Conservation (phyloP, 2,329 filamentous ascomycete genomes). For the Ambrosiella beaveri region DNA sequence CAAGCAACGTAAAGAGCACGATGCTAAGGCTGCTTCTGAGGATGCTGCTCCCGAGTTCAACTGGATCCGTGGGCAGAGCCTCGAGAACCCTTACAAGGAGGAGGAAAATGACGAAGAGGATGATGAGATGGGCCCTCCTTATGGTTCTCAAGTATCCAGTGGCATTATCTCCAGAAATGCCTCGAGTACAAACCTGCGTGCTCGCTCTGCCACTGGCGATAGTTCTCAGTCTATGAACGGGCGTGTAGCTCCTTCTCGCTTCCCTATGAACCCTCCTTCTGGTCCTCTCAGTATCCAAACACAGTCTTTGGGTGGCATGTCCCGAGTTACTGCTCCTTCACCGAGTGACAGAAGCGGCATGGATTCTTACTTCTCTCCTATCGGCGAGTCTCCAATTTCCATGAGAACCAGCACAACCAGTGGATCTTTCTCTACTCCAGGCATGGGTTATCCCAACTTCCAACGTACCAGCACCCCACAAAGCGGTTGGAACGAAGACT, state of each 20-base stretch:
- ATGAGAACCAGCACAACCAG: slow-evolving; percentile 60
- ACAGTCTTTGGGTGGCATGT: slow-evolving; percentile 17
- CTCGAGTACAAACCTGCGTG: slow-evolving; percentile 58
- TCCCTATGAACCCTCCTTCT: slow-evolving; percentile 45
- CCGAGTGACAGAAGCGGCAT: slow-evolving; percentile 43
- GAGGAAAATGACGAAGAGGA: slow-evolving; percentile 47
- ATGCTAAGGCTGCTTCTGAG: slow-evolving; percentile 27
- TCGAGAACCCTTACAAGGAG: slow-evolving; percentile 69
- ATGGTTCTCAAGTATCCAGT: slow-evolving; percentile 9
- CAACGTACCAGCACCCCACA: slow-evolving; percentile 56
- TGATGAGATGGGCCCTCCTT: slow-evolving; percentile 21
- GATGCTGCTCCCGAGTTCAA: slow-evolving; percentile 53
- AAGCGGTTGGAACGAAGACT: slow-evolving; percentile 48
- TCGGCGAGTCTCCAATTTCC: slow-evolving; percentile 60
- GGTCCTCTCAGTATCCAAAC: slow-evolving; percentile 53
- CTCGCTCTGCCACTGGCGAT: slow-evolving; percentile 59
- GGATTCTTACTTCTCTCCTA: slow-evolving; percentile 90
- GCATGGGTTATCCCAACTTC: slow-evolving; percentile 39
- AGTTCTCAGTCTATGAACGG: slow-evolving; percentile 41
- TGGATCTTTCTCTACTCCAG: slow-evolving; percentile 43
- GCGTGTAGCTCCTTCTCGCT: slow-evolving; percentile 50
- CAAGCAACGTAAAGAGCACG: slow-evolving; percentile 49
- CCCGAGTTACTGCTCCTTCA: slow-evolving; percentile 21
- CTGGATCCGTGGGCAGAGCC: slow-evolving; percentile 54
- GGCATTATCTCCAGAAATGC: slow-evolving; percentile 41